phyloP scores from a whole-genome alignment of 1,139 yeast species.

The Geotrichum fermentans region DNA sequence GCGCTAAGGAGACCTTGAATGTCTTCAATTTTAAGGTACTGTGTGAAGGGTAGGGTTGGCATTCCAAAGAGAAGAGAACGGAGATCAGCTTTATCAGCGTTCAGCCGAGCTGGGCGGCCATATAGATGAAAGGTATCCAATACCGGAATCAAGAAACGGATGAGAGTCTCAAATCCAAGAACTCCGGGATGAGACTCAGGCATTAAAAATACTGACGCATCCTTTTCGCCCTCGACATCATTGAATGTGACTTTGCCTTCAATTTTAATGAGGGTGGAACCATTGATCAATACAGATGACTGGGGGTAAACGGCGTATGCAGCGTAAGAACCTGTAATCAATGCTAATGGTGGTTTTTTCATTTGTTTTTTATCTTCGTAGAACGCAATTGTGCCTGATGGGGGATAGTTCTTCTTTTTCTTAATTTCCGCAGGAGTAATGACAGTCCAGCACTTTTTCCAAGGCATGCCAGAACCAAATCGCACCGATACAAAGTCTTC shows the following conservation, averaged over 20 bases:
- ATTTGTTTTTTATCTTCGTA: conserved; percentile 42
- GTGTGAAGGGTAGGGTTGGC: conserved; percentile 85
- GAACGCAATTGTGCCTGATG: conserved; percentile 39
- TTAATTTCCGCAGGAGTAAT: conserved; percentile 61
- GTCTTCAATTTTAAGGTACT: conserved; percentile 66
- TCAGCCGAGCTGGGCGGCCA: conserved; percentile 84
- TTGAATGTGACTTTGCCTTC: conserved; percentile 76
- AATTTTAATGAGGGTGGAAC: conserved; percentile 79
- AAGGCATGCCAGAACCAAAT: conserved; percentile 96
- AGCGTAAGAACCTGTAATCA: conserved; percentile 61
- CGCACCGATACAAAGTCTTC: conserved; percentile 95
- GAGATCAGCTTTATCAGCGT: conserved; percentile 80
- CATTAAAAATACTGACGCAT: conserved; percentile 82
- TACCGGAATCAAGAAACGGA: conserved; percentile 78
- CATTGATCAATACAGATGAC: conserved; percentile 70
- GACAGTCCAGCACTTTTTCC: conserved; percentile 94
- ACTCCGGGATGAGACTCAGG: conserved; percentile 92
- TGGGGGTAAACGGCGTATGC: conserved; percentile 93
- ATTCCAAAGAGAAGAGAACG: conserved; percentile 80
- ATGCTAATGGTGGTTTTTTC: conserved; percentile 77
- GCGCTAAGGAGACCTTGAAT: conserved; percentile 42
- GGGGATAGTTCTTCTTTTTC: conserved; percentile 40
- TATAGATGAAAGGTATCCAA: conserved; percentile 83
- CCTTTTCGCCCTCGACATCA: conserved; percentile 53
- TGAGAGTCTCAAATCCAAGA: conserved; percentile 90